phyloP scores from a whole-genome alignment of 2,329 filamentous ascomycete genomes.

The Endocalyx cinctus region DNA sequence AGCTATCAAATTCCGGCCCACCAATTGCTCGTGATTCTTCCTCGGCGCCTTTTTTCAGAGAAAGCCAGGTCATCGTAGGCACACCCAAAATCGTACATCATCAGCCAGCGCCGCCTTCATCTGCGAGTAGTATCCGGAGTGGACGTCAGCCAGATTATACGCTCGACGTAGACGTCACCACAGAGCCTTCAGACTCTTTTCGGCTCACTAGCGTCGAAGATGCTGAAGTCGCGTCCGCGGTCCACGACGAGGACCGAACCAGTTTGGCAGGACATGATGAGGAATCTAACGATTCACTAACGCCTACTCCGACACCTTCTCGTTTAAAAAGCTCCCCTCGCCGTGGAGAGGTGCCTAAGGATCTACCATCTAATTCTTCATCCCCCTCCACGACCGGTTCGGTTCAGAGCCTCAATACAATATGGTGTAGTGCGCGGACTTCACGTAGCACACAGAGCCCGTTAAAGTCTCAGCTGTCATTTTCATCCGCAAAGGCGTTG shows the following conservation, averaged over 20 bases:
- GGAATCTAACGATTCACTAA: too few species aligned
- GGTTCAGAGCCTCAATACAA: constrained; percentile 24
- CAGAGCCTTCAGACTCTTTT: constrained; percentile 20
- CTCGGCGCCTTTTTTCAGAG: too few species aligned
- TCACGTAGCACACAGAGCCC: constrained; percentile 33
- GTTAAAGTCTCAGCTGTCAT: constrained; percentile 21
- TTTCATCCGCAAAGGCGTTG: constrained; percentile 22
- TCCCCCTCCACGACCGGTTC: constrained; percentile 14
- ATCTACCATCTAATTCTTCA: constrained; percentile 3
- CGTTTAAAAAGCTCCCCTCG: background rate
- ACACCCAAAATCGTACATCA: constrained; percentile 27
- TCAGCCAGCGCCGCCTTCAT: constrained; percentile 28
- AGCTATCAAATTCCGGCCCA: too few species aligned
- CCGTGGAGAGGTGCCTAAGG: background rate
- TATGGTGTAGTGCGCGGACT: constrained; percentile 37
- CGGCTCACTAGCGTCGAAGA: background rate
- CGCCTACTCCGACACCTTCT: constrained; percentile 10
- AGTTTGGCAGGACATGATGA: too few species aligned
- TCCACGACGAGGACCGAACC: background rate
- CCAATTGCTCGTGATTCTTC: too few species aligned
- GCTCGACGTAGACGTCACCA: constrained; percentile 26
- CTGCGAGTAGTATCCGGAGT: constrained; percentile 38
- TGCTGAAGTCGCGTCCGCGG: background rate
- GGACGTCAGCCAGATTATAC: constrained; percentile 46
- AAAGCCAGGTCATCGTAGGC: constrained; percentile 16